Conservation (phyloP, 495 filamentous ascomycete species). For the Ascobolus immersus region DNA sequence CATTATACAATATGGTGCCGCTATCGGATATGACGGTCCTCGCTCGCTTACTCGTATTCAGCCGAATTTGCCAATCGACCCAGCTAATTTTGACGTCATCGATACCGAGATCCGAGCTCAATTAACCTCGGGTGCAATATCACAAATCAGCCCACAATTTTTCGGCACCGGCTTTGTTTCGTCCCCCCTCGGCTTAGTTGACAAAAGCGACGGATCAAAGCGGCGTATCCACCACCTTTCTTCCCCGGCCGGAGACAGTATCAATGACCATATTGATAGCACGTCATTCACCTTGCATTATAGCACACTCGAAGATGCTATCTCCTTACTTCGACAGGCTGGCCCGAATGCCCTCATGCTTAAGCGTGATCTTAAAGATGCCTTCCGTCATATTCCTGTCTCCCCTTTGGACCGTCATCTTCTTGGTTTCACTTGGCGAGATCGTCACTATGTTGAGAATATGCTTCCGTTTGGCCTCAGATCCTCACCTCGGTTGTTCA, state of each 20-base stretch:
- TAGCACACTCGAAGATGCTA: too few relatives aligned
- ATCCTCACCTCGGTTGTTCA: conserved; percentile 1
- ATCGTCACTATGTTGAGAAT: neutral
- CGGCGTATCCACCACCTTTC: neutral
- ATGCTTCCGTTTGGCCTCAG: conserved; percentile 8
- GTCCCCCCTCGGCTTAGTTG: neutral
- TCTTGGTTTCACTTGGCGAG: conserved; percentile 5
- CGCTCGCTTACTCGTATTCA: too few relatives aligned
- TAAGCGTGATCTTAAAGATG: conserved; percentile 7
- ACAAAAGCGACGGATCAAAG: neutral
- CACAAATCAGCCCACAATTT: too few relatives aligned
- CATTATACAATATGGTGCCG: conserved; percentile 1
- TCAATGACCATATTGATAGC: too few relatives aligned
- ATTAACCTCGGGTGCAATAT: too few relatives aligned
- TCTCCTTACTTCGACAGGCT: too few relatives aligned
- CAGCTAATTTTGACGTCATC: too few relatives aligned
- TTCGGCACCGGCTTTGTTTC: too few relatives aligned
- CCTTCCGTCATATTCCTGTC: conserved; percentile 6
- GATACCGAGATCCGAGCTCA: too few relatives aligned
- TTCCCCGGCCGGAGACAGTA: too few relatives aligned
- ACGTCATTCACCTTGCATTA: too few relatives aligned
- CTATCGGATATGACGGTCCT: conserved; percentile 1
- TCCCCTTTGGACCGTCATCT: conserved; percentile 1
- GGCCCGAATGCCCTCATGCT: neutral
- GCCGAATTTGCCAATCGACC: too few relatives aligned